Conservation (phyloP, 768 basidiomycete genomes). For the Amanita jacksonii region DNA sequence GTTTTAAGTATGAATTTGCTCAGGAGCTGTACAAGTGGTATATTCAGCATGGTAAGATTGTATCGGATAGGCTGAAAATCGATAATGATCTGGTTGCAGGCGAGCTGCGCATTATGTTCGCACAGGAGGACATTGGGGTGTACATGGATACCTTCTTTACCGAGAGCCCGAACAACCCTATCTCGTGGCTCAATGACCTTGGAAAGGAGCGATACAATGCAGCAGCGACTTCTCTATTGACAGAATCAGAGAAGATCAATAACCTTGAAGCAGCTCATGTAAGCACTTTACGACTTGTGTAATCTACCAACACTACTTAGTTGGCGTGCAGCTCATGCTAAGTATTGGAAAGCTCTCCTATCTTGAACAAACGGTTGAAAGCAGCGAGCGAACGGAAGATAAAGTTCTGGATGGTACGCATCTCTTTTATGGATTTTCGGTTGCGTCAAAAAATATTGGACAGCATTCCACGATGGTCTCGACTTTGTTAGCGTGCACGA, state of each 20-base stretch:
- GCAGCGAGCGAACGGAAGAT: slow-evolving; percentile 35
- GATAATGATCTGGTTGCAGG: slow-evolving; percentile 31
- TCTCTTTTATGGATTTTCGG: neutral
- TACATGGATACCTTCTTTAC: slow-evolving; percentile 72
- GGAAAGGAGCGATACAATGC: slow-evolving; percentile 54
- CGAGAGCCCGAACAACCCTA: slow-evolving; percentile 41
- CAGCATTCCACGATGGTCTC: slow-evolving; percentile 79
- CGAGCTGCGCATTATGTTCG: slow-evolving; percentile 74
- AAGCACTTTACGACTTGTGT: slow-evolving; percentile 17
- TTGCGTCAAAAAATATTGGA: neutral
- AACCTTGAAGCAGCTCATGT: slow-evolving; percentile 75
- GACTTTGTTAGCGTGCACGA: slow-evolving; percentile 86
- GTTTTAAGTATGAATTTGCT: slow-evolving; percentile 77
- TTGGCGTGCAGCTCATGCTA: slow-evolving; percentile 60
- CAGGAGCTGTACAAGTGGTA: slow-evolving; percentile 91
- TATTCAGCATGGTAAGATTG: slow-evolving; percentile 67
- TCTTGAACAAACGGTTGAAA: slow-evolving; percentile 68
- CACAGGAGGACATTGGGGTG: slow-evolving; percentile 48
- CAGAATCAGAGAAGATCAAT: slow-evolving; percentile 46
- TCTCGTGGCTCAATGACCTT: slow-evolving; percentile 88
- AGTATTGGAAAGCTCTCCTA: slow-evolving; percentile 85
- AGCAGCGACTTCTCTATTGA: slow-evolving; percentile 54
- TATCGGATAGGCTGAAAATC: neutral
- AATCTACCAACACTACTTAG: slow-evolving; percentile 1
- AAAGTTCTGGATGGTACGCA: slow-evolving; percentile 44